Conservation (phyloP, 2,329 filamentous ascomycete species). For the Colletotrichum cordylinicola region DNA sequence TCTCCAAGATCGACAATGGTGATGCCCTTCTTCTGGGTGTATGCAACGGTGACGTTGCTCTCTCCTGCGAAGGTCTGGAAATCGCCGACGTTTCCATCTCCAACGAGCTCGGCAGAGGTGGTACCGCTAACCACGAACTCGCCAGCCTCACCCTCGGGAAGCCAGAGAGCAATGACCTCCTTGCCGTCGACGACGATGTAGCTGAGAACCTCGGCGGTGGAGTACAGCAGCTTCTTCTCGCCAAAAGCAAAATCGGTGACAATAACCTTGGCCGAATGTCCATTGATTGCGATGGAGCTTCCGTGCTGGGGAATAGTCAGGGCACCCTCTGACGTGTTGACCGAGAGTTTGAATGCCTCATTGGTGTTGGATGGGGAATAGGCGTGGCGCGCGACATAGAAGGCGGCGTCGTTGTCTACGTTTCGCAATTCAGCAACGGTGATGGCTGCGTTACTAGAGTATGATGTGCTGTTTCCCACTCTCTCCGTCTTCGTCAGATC, state of each 20-base stretch:
- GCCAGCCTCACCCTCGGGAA: slow-evolving; percentile 58
- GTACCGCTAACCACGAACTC: slow-evolving; percentile 55
- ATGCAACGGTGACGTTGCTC: slow-evolving; percentile 47
- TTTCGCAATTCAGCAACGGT: slow-evolving; percentile 63
- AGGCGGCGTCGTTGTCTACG: slow-evolving; percentile 59
- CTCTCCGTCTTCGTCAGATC: slow-evolving; percentile 62
- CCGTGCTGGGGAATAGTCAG: slow-evolving; percentile 59
- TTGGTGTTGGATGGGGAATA: slow-evolving; percentile 55
- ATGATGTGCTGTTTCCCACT: slow-evolving; percentile 47
- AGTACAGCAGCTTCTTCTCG: slow-evolving; percentile 55
- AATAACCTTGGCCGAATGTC: slow-evolving; percentile 67
- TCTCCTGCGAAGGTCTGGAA: slow-evolving; percentile 46
- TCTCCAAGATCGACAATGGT: slow-evolving; percentile 52
- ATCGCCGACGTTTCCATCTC: slow-evolving; percentile 42
- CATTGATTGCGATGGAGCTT: slow-evolving; percentile 57
- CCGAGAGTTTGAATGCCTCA: slow-evolving; percentile 59
- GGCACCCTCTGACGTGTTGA: slow-evolving; percentile 61
- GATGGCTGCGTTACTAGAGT: slow-evolving; percentile 57
- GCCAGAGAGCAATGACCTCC: slow-evolving; percentile 56
- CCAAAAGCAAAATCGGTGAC: slow-evolving; percentile 65
- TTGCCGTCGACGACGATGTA: slow-evolving; percentile 53
- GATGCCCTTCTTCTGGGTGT: slow-evolving; percentile 53
- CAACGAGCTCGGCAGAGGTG: slow-evolving; percentile 30
- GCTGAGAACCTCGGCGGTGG: slow-evolving; percentile 60
- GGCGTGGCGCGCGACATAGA: slow-evolving; percentile 64